A percentile compares a stretch with the other conserved stretches of the same genome.
Conservation (phyloP, 2,329 filamentous ascomycete genomes). For the Samsoniella hepiali region DNA sequence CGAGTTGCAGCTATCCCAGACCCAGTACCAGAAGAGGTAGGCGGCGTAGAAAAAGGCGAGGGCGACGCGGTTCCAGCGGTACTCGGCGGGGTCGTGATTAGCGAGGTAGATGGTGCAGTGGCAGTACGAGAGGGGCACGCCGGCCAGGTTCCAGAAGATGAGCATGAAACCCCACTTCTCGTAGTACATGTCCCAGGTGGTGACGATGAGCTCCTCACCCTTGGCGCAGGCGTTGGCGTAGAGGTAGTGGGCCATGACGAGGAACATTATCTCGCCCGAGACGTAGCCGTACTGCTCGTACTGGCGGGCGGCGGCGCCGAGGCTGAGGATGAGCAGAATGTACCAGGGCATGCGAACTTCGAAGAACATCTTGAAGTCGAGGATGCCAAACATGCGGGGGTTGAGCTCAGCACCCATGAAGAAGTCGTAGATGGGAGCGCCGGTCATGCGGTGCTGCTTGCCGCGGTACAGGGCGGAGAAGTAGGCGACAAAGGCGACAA, state of each 20-base stretch:
- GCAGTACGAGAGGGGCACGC: conserved; percentile 87
- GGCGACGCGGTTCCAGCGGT: conserved; percentile 70
- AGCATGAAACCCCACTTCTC: conserved; percentile 98
- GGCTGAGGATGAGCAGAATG: conserved; percentile 75
- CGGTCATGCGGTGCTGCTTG: conserved; percentile 88
- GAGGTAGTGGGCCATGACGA: conserved; percentile 85
- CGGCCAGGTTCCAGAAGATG: conserved; percentile 95
- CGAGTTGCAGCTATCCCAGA: conserved; percentile 89
- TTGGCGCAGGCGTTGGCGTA: conserved; percentile 92
- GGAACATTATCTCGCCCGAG: conserved; percentile 76
- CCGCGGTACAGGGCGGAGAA: conserved; percentile 78
- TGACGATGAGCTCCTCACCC: conserved; percentile 85
- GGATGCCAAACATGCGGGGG: conserved; percentile 78
- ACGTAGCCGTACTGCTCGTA: conserved; percentile 84
- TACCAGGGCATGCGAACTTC: conserved; percentile 92
- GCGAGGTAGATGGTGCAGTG: conserved; percentile 90
- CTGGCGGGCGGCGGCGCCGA: conserved; percentile 75
- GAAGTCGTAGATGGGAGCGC: conserved; percentile 81
- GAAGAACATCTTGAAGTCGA: conserved; percentile 97
- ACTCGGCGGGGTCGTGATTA: conserved; percentile 74
- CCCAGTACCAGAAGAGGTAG: conserved; percentile 84
- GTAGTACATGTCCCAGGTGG: conserved; percentile 95
- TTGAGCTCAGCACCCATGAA: conserved; percentile 93
- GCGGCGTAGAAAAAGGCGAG: conserved; percentile 61
- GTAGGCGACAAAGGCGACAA: conserved; percentile 82